Evolutionary conservation across 768 basidiomycete species (phyloP).

Genomic region (Cystobasidium onofrii): DNA sequence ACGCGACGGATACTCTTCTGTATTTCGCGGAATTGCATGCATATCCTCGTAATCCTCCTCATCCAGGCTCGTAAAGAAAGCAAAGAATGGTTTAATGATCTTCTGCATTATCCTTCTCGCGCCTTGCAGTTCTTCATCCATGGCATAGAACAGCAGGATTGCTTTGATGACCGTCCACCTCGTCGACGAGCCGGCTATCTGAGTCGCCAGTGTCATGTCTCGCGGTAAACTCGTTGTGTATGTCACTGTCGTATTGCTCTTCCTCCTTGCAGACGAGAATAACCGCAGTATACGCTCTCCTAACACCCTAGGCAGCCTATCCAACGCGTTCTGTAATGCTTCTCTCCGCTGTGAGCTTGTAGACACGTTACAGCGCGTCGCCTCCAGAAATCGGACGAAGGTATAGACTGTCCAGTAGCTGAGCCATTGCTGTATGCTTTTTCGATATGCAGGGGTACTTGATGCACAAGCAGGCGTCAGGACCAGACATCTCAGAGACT

Average conservation of each 20-base stretch:
- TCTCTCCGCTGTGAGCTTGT: neutral
- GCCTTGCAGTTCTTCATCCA: constrained; percentile 28
- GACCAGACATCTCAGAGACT: neutral
- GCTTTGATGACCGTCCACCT: constrained; percentile 18
- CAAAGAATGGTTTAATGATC: constrained; percentile 4
- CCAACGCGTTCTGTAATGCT: neutral
- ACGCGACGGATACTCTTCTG: neutral
- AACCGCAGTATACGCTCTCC: neutral
- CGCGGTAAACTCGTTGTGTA: neutral
- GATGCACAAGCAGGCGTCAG: neutral
- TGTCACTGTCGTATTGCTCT: neutral
- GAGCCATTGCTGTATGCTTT: constrained; percentile 13
- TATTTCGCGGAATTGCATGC: neutral
- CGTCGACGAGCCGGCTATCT: constrained; percentile 11
- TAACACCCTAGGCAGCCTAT: neutral
- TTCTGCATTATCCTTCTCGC: constrained; percentile 24
- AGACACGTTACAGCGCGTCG: constrained; percentile 6
- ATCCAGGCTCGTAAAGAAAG: constrained; percentile 26
- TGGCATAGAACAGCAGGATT: constrained; percentile 24
- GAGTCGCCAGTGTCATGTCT: constrained; percentile 6
- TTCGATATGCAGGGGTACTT: neutral
- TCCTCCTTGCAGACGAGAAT: neutral
- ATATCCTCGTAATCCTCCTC: neutral
- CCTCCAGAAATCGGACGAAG: neutral
- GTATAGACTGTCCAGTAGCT: constrained; percentile 21